Conservation (phyloP, 2,329 filamentous ascomycete genomes). For the Colletotrichum camelliae region DNA sequence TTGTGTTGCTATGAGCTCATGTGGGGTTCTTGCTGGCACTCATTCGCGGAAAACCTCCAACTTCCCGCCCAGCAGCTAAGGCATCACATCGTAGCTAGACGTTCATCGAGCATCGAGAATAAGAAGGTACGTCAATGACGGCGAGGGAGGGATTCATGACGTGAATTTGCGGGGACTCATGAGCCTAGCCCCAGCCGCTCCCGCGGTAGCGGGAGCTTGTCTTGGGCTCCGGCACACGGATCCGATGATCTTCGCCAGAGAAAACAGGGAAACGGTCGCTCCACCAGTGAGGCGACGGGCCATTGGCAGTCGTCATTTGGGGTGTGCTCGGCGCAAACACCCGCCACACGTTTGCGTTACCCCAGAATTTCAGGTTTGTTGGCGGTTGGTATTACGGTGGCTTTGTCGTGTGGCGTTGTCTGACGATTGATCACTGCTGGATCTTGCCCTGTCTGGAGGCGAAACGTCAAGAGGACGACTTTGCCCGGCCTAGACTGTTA, state of each 20-base stretch:
- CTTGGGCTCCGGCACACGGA: constrained; percentile 15
- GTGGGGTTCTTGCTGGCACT: neutral
- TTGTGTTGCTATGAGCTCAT: constrained; percentile 22
- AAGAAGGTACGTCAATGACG: constrained; percentile 8
- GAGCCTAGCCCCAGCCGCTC: neutral
- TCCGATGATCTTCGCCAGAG: constrained; percentile 11
- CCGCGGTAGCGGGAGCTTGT: constrained; percentile 6
- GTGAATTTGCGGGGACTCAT: constrained; percentile 5
- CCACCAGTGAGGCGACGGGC: neutral
- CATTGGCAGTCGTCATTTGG: constrained; percentile 22
- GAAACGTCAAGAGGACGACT: neutral
- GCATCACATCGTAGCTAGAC: neutral
- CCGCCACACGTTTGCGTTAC: constrained; percentile 11
- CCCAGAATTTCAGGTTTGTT: constrained; percentile 3
- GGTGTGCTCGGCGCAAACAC: neutral
- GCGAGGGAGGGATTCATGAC: constrained; percentile 21
- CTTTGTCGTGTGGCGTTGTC: constrained; percentile 10
- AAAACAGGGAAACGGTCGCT: constrained; percentile 19
- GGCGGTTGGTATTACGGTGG: neutral
- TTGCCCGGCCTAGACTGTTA: neutral
- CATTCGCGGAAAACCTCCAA: neutral
- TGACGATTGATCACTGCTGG: neutral
- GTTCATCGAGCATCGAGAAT: neutral
- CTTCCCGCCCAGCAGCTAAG: neutral
- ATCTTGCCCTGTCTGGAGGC: neutral